Conservation (phyloP, 805 yeast species). For the Lachancea kluyveri region DNA sequence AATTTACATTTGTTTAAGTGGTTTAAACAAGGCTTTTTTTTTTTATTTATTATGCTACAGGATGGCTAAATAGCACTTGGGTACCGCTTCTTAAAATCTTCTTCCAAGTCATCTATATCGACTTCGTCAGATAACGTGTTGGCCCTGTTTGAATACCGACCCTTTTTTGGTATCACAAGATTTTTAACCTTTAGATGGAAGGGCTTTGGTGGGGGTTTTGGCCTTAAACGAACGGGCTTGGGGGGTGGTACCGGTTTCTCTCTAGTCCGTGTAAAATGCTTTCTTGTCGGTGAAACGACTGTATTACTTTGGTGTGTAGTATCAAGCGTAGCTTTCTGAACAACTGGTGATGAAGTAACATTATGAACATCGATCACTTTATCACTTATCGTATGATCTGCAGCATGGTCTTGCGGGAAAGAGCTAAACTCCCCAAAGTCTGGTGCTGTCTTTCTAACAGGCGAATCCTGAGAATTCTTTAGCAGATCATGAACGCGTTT, state of each 20-base stretch:
- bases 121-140: slow-evolving; percentile 1
- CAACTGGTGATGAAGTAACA: slow-evolving; percentile 9
- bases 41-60: neutral
- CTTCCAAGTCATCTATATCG: slow-evolving; percentile 35
- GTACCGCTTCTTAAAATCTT: slow-evolving; percentile 48
- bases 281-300: slow-evolving; percentile 7
- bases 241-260: slow-evolving; percentile 44
- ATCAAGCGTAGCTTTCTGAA: slow-evolving; percentile 26
- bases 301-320: slow-evolving; percentile 24
- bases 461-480: slow-evolving; percentile 29
- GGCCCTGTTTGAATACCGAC: neutral
- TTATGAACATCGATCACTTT: slow-evolving; percentile 5
- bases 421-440: slow-evolving; percentile 81
- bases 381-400: slow-evolving; percentile 6
- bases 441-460: slow-evolving; percentile 54
- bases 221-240: slow-evolving; percentile 40
- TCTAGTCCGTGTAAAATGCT: slow-evolving; percentile 15
- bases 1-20: no score
- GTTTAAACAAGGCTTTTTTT: neutral
- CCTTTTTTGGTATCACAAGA: neutral
- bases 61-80: slow-evolving; percentile 48
- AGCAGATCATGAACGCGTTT: slow-evolving; percentile 48
- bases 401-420: neutral
- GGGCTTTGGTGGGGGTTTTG: slow-evolving; percentile 44
- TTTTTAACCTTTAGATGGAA: slow-evolving; percentile 9